Percentiles rank a stretch among this genome's conserved stretches.
Evolutionary conservation across 2,329 filamentous ascomycete genomes (phyloP).

Genomic region (Dactylellina parvicollis): DNA sequence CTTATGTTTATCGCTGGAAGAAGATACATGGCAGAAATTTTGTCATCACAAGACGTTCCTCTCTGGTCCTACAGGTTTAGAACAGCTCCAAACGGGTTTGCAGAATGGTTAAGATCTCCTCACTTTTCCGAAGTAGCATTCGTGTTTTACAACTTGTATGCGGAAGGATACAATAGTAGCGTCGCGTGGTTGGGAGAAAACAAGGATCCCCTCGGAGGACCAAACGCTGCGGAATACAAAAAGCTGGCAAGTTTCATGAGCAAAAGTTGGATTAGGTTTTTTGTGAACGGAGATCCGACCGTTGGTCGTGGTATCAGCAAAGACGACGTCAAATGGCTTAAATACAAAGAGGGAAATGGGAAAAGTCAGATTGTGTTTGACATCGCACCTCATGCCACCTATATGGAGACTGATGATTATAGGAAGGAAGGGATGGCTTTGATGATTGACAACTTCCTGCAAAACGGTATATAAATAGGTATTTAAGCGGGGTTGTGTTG

Average conservation of each 20-base stretch:
- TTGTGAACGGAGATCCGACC: slow-evolving; percentile 11
- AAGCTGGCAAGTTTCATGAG: slow-evolving; percentile 29
- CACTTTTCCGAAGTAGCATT: slow-evolving; percentile 66
- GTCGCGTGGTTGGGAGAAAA: neutral
- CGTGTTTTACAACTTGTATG: slow-evolving; percentile 59
- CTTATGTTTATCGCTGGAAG: slow-evolving; percentile 68
- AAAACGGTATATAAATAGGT: slow-evolving; percentile 14
- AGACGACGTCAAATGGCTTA: slow-evolving; percentile 58
- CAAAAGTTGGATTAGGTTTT: slow-evolving; percentile 28
- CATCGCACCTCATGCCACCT: slow-evolving; percentile 58
- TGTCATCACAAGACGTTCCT: slow-evolving; percentile 64
- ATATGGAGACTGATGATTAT: slow-evolving; percentile 60
- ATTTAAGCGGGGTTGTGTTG: neutral
- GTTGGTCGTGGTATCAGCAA: neutral
- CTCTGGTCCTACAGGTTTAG: slow-evolving; percentile 74
- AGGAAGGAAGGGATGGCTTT: slow-evolving; percentile 59
- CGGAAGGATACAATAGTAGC: slow-evolving; percentile 43
- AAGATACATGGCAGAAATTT: slow-evolving; percentile 66
- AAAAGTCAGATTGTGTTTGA: slow-evolving; percentile 60
- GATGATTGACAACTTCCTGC: slow-evolving; percentile 54
- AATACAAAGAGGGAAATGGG: slow-evolving; percentile 56
- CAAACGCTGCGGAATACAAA: slow-evolving; percentile 57
- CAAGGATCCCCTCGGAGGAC: neutral
- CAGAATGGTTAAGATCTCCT: slow-evolving; percentile 63
- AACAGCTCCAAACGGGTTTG: slow-evolving; percentile 65